These are phyloP conservation scores for Daldinia grandis DNA, from an alignment of 495 filamentous ascomycete genomes.

Conservation along the genomic window DNA sequence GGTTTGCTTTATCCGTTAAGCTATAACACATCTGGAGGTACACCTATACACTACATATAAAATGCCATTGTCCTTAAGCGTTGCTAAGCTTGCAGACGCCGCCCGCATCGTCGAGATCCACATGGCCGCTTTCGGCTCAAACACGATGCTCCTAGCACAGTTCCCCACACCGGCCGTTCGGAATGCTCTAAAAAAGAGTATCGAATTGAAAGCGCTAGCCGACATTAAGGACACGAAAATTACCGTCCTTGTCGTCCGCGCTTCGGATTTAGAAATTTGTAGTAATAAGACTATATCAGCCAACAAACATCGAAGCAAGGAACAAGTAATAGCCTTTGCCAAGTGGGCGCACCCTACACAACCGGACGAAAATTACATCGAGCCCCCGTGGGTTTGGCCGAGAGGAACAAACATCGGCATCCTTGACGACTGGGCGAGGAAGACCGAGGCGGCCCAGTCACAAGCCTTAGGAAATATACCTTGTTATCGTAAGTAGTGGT, in stretches of 20 bases:
- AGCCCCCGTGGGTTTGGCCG: constrained; percentile 47
- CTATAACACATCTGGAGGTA: too few relatives aligned
- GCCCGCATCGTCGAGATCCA: constrained; percentile 52
- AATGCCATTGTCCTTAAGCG: constrained; percentile 25
- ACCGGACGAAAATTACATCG: constrained; percentile 14
- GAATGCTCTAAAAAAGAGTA: constrained; percentile 30
- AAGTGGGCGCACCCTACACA: constrained; percentile 51
- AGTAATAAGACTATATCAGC: not conserved
- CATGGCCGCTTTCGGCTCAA: constrained; percentile 53
- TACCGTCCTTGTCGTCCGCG: constrained; percentile 42
- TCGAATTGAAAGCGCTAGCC: constrained; percentile 43
- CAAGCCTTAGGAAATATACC: constrained; percentile 37
- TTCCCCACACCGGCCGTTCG: constrained; percentile 50
- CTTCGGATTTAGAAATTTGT: not conserved
- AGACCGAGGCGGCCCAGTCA: constrained; percentile 40
- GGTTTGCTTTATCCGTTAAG: too few relatives aligned
- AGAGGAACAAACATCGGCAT: constrained; percentile 41
- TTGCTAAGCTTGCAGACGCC: constrained; percentile 42
- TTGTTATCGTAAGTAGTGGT: constrained; percentile 48
- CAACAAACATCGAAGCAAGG: not conserved
- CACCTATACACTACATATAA: too few relatives aligned
- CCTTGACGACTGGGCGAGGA: constrained; percentile 42
- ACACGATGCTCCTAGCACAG: constrained; percentile 50
- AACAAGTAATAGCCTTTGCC: constrained; percentile 48
- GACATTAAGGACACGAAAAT: constrained; percentile 45